Percentiles rank a stretch among this genome's conserved stretches.
These are phyloP conservation scores for Haplosporangium sp. DNA, from an alignment of 371 early-diverging fungal species.

Conservation along the genomic window DNA sequence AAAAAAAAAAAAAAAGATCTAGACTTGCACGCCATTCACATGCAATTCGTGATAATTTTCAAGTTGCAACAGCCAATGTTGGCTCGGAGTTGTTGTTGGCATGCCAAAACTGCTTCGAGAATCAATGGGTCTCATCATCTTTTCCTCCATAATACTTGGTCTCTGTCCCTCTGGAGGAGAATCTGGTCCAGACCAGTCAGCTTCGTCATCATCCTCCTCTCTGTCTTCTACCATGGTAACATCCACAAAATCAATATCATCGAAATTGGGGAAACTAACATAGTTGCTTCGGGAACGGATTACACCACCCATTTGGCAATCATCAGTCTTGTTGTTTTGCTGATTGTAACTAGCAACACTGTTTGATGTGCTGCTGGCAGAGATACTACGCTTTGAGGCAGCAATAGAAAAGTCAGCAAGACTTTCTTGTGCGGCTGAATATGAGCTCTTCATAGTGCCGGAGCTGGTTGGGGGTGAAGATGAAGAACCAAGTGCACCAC, in stretches of 20 bases:
- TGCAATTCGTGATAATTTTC: slow-evolving; percentile 42
- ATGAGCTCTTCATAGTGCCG: slow-evolving; percentile 14
- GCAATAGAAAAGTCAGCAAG: slow-evolving; percentile 49
- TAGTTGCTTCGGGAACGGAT: slow-evolving; percentile 51
- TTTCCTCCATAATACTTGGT: slow-evolving; percentile 21
- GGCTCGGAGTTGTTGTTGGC: slow-evolving; percentile 41
- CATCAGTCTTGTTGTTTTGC: slow-evolving; percentile 1
- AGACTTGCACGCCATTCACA: slow-evolving; percentile 26
- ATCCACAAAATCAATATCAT: slow-evolving; percentile 54
- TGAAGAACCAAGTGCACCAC: slow-evolving; percentile 14
- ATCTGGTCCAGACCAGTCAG: slow-evolving; percentile 37
- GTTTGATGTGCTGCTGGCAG: neutral
- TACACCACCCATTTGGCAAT: slow-evolving; percentile 13
- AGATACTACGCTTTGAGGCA: slow-evolving; percentile 28
- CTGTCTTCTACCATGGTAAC: slow-evolving; percentile 47
- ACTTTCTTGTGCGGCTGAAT: slow-evolving; percentile 48
- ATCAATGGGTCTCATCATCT: slow-evolving; percentile 10
- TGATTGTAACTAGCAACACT: neutral
- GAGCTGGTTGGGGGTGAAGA: slow-evolving; percentile 17
- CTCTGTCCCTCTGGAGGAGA: slow-evolving; percentile 36
- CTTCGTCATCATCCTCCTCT: slow-evolving; percentile 45
- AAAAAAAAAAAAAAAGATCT: neutral
- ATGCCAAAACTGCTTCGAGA: slow-evolving; percentile 15
- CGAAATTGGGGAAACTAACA: slow-evolving; percentile 54
- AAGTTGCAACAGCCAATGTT: slow-evolving; percentile 47